Evolutionary conservation across 768 basidiomycete genomes (phyloP).

Genomic region (Trametes gibbosa): DNA sequence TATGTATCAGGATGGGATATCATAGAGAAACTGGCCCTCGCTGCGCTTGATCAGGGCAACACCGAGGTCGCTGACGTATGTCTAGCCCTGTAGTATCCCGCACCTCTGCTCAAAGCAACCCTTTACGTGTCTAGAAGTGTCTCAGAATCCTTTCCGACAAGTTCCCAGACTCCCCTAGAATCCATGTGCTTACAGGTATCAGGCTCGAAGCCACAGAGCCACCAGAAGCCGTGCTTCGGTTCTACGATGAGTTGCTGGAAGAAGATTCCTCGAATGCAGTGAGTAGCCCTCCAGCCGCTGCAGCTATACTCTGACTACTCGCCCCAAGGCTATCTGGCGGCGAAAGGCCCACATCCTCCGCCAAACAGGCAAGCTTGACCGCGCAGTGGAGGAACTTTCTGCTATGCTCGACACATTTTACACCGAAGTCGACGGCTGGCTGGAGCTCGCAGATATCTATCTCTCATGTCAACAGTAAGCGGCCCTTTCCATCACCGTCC

Average conservation of each 20-base stretch:
- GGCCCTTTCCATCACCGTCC: background rate
- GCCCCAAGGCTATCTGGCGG: slow-evolving; percentile 70
- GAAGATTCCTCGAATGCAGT: slow-evolving; percentile 72
- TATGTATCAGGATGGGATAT: slow-evolving; percentile 66
- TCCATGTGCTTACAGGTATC: slow-evolving; percentile 75
- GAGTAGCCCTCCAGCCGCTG: slow-evolving; percentile 28
- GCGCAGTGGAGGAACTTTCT: slow-evolving; percentile 68
- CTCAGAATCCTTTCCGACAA: slow-evolving; percentile 56
- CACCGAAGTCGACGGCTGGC: slow-evolving; percentile 84
- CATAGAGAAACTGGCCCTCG: slow-evolving; percentile 75
- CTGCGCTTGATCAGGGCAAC: slow-evolving; percentile 73
- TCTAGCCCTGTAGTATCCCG: slow-evolving; percentile 5
- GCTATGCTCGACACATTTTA: slow-evolving; percentile 84
- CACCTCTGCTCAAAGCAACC: background rate
- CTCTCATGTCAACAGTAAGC: slow-evolving; percentile 70
- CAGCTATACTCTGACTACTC: background rate
- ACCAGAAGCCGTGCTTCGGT: slow-evolving; percentile 54
- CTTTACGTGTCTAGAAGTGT: slow-evolving; percentile 46
- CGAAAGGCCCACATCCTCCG: slow-evolving; percentile 75
- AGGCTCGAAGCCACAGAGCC: slow-evolving; percentile 69
- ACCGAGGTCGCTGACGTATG: slow-evolving; percentile 74
- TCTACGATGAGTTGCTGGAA: slow-evolving; percentile 60
- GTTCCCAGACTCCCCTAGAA: slow-evolving; percentile 79
- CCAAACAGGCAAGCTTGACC: slow-evolving; percentile 57
- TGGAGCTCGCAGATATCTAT: slow-evolving; percentile 82